Evolutionary conservation across 257 asterid genomes (phyloP), one percentile per base, ranked within the genome.

Genomic region (Nicotiana obtusifolia): DNA sequence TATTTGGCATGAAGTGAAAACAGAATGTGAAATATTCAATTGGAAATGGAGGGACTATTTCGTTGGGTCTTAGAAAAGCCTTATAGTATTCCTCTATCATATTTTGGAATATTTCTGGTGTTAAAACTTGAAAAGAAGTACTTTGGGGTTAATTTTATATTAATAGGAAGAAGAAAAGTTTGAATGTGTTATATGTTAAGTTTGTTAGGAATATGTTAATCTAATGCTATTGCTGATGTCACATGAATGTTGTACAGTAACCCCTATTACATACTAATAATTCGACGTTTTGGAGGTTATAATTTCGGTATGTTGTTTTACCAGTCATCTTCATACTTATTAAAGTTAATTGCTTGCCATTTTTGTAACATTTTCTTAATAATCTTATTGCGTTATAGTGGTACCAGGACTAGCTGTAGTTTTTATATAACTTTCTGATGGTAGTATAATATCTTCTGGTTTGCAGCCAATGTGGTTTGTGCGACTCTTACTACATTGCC

Each of bases 401-500:
- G 57, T 15, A 11, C 57, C 6, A 52, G 57, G 57, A 52, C 19
- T 52, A 14, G 19, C 57, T 52, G 4, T 52, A 11, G 57, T 19
- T 52, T 52, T 52, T 41, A 41, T 52, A 14, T 52, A 52, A 26
- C 16, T 56, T 76, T 16, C 28, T 19, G 47, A 30, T 56, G 76
- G 64, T 64, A 15, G n/a, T 64, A 30, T 49, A 20, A 30, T 1
- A 15, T 61, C 22, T 35, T 54, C 64, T 86, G 24, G 31, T 84
- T 90, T 83, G 90, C 97, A 95, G 99, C 90, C 89, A 31, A 24
- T 95, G 98, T 76, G 97, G 99, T 68, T 82, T 95, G 85, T 94
- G 98, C 14, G 98, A 95, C 87, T 91, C 98, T 24, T 95, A 94
- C 89, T 95, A 94, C 90, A 90, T 95, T 84, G 98, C 98, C 54